Evolutionary conservation across 2,329 filamentous ascomycete genomes (phyloP), one percentile per base, ranked within the genome.

Genomic region (Aspergillus sp.): DNA sequence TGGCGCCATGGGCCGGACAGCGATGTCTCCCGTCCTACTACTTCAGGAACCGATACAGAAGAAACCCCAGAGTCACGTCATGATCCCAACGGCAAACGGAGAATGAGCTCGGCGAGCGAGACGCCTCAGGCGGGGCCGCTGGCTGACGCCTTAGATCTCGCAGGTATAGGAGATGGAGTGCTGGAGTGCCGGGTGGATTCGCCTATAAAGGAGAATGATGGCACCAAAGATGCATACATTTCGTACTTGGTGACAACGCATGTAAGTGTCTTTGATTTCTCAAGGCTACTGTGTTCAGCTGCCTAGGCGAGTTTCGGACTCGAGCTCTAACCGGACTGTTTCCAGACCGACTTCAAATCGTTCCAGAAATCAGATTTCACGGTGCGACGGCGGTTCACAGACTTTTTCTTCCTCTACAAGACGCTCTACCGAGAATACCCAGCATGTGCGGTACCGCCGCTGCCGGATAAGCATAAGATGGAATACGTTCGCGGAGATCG

Each of bases 401-500:
- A 99, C 81, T 99, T 99, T 75, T 90, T 96, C 69, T 99, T 97
- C 76, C 87, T 99, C 65, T 97, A 92, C 82, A 97, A 96, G 79
- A 89, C 91, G 34, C 88, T 99, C 55, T 88, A 85, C 66, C 89
- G 89, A 74, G 93, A 97, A 76, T 98, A 92, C 72, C 92, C 93
- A 62, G 91, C 92, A 80, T 92, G 91, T 77, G 95, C 95, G 52
- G 92, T 99, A 3, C 95, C 95, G 31, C 95, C 95, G 51, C 84
- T 99, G 57, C 95, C 95, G 57, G 95, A 98, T 80, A 99, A 98
- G 84, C 94, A 98, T 83, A 96, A 96, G 80, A 97, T 99, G 91
- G 93, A 97, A 74, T 98, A 98, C 74, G 95, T 98, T 55, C 91
- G 93, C 41, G 95, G 95, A 69, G 94, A 98, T 81, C 90, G 95